Base-by-base conservation (phyloP, 139 green algal genomes). In the Haematococcus lacustris region DNA sequence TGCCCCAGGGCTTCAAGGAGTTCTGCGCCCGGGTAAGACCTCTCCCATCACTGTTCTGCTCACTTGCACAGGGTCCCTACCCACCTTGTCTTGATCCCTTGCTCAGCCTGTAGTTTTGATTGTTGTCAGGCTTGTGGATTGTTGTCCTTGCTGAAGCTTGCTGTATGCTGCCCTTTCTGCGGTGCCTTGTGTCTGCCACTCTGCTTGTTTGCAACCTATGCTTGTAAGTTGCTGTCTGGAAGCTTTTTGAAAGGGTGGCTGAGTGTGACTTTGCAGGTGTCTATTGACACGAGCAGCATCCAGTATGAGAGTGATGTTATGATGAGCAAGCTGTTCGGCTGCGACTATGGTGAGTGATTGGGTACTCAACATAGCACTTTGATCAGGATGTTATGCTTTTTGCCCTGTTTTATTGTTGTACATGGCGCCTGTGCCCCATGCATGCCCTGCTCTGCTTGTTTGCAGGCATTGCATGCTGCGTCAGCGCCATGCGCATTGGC, bases 231-330 rank as follows among this genome's bases (percentile, higher is more conserved):
- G n/a, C n/a, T n/a, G n/a, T n/a, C n/a, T n/a, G n/a, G n/a, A n/a
- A n/a, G n/a, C n/a, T n/a, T n/a, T n/a, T n/a, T n/a, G n/a, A n/a
- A n/a, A n/a, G n/a, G n/a, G n/a, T n/a, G n/a, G 32, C 53, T 32
- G 30, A 47, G 61, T 68, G 4, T 41, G 30, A 3, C 30, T 41
- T 41, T 59, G 1, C 71, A 77, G 65, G 80, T 80, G 23, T 80
- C 73, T 23, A 65, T 85, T 41, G 84, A 91, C 65, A 91, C 86
- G 3, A 79, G 47, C 59, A 79, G 60, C 70, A 89, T 91, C 73
- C 88, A 93, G 74, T 93, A 91, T 74, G 83, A 89, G 80, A 85
- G 70, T n/a, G 88, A 93, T 71, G 33, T 68, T 33, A 70, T 92
- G 39, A 90, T 93, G 85, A 73, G 73, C 64, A 41, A 32, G 33